phyloP scores from a whole-genome alignment of 2,329 filamentous ascomycete species.

The Colletotrichum sp. region DNA sequence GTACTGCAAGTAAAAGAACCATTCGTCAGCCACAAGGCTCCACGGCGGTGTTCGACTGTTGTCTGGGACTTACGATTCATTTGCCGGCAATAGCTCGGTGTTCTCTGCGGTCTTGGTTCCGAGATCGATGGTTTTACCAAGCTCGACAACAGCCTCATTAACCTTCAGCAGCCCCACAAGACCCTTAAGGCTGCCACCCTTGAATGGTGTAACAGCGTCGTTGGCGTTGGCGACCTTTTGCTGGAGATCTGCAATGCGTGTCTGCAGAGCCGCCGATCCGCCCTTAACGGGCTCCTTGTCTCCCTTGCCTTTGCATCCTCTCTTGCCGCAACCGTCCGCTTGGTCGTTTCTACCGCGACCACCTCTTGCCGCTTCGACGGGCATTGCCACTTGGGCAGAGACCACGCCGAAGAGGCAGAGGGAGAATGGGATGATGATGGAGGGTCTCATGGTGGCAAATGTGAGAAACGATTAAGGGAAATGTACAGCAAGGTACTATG shows the following conservation, averaged over 20 bases:
- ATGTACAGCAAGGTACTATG: background rate
- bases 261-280: background rate
- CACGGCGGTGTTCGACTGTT: background rate
- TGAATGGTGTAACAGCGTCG: constrained; percentile 1
- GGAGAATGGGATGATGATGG: background rate
- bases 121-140: background rate
- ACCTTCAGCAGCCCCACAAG: constrained; percentile 12
- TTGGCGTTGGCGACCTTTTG: background rate
- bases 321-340: background rate
- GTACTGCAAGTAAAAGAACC: background rate
- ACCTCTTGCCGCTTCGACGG: background rate
- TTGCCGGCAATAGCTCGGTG: background rate
- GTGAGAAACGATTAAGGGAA: background rate
- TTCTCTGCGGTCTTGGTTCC: background rate
- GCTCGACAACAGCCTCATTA: constrained; percentile 3
- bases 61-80: background rate
- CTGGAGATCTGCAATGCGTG: background rate
- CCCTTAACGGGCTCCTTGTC: background rate
- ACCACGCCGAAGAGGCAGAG: background rate
- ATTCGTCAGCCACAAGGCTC: background rate
- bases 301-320: constrained; percentile 2
- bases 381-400: background rate
- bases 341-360: background rate
- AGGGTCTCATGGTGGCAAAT: background rate
- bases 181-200: background rate